phyloP scores from a whole-genome alignment of 257 asterid genomes.

The Solanum bulbocastanum region DNA sequence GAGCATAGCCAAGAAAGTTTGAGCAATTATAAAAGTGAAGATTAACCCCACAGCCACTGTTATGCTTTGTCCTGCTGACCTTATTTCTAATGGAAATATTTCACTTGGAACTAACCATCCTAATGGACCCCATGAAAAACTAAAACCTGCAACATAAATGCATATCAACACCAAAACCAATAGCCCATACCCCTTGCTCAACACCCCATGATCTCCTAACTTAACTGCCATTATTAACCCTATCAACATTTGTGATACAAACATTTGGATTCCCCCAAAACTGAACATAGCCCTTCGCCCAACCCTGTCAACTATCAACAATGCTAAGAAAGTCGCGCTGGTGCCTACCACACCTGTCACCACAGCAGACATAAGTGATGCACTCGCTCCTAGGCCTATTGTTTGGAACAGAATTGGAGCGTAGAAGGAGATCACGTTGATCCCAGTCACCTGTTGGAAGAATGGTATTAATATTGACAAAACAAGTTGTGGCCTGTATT shows the following conservation, averaged over 20 bases:
- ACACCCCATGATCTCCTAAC: slow-evolving; percentile 26
- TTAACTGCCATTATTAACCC: slow-evolving; percentile 30
- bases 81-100: slow-evolving; percentile 37
- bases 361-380: slow-evolving; percentile 24
- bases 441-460: slow-evolving; percentile 53
- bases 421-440: slow-evolving; percentile 49
- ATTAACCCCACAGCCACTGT: slow-evolving; percentile 22
- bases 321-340: slow-evolving; percentile 9
- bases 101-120: slow-evolving; percentile 47
- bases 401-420: slow-evolving; percentile 51
- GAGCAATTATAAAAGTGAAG: slow-evolving; percentile 32
- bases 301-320: slow-evolving; percentile 18
- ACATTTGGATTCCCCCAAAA: slow-evolving; percentile 27
- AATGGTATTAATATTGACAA: slow-evolving; percentile 54
- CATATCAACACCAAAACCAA: slow-evolving; percentile 16
- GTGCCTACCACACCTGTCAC: slow-evolving; percentile 7
- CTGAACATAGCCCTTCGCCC: slow-evolving; percentile 25
- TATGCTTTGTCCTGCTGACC: slow-evolving; percentile 49
- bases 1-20: slow-evolving; percentile 33
- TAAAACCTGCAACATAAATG: slow-evolving; percentile 32
- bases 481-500: slow-evolving; percentile 44
- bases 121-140: slow-evolving; percentile 47
- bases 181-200: slow-evolving; percentile 11
- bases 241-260: slow-evolving; percentile 10
- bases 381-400: slow-evolving; percentile 41